A percentile compares a stretch with the other conserved stretches of the same genome.
These are phyloP conservation scores for Athelia psychrophila DNA, from an alignment of 1,284 basidiomycete genomes.

Conservation along the genomic window DNA sequence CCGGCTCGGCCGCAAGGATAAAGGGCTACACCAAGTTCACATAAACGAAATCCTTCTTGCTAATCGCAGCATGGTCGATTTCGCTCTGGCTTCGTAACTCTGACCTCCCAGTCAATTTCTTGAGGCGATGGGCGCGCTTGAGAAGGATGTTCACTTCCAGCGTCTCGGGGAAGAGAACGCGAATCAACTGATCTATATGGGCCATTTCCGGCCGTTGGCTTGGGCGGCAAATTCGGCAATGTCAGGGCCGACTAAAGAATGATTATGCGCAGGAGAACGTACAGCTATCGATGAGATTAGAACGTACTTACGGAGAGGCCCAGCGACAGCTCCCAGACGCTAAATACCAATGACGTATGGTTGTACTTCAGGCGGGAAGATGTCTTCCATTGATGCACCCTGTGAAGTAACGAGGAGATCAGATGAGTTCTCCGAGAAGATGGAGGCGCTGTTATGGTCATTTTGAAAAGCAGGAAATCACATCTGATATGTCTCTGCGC, in stretches of 20 bases:
- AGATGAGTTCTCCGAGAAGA: neutral
- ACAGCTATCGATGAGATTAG: neutral
- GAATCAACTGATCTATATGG: conserved; percentile 23
- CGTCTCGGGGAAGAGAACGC: conserved; percentile 51
- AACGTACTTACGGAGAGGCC: conserved; percentile 31
- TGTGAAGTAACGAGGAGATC: neutral
- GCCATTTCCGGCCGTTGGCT: conserved; percentile 43
- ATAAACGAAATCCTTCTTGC: conserved; percentile 14
- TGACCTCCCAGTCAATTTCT: conserved; percentile 24
- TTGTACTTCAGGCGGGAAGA: conserved; percentile 32
- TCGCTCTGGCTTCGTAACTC: conserved; percentile 22
- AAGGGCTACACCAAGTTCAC: conserved; percentile 34
- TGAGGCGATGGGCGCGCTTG: conserved; percentile 24
- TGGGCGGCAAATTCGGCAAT: conserved; percentile 41
- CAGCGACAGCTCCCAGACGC: conserved; percentile 53
- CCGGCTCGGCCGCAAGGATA: conserved; percentile 38
- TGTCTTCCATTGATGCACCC: conserved; percentile 21
- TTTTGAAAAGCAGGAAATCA: no score
- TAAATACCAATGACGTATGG: conserved; percentile 58
- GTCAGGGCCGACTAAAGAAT: conserved; percentile 38
- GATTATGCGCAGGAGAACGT: neutral
- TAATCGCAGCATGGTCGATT: conserved; percentile 19
- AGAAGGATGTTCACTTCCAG: conserved; percentile 39
- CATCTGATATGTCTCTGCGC: no score
- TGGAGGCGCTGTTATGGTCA: no score